phyloP scores from a whole-genome alignment of 1,284 basidiomycete species.

The Pholiota adiposa region DNA sequence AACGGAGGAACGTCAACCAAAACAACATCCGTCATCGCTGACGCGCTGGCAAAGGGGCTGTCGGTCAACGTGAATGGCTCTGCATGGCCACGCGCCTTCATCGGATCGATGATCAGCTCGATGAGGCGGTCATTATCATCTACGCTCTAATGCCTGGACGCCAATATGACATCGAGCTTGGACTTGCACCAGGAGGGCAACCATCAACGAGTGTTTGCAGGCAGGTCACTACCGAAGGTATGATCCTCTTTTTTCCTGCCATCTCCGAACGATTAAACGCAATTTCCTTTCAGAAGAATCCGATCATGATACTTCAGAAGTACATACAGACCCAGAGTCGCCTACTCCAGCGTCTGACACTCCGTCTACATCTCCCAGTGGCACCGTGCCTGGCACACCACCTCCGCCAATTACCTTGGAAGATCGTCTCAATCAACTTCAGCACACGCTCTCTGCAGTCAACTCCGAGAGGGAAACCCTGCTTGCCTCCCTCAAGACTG shows the following conservation, averaged over 20 bases:
- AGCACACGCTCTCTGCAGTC: conserved; percentile 58
- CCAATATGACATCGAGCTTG: conserved; percentile 80
- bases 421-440: conserved; percentile 64
- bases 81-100: conserved; percentile 75
- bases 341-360: conserved; percentile 32
- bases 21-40: conserved; percentile 57
- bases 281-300: conserved; percentile 25
- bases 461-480: conserved; percentile 65
- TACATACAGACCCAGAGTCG: conserved; percentile 34
- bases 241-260: neutral
- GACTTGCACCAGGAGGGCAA: conserved; percentile 64
- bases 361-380: conserved; percentile 37
- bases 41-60: conserved; percentile 71
- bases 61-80: conserved; percentile 78
- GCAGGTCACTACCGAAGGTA: conserved; percentile 67
- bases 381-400: conserved; percentile 34
- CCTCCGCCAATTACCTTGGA: conserved; percentile 42
- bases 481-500: conserved; percentile 63
- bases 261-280: neutral
- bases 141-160: conserved; percentile 80
- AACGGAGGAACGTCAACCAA: conserved; percentile 10
- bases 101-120: conserved; percentile 76
- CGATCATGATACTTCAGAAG: conserved; percentile 31
- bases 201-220: conserved; percentile 48
- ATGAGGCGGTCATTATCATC: conserved; percentile 81